phyloP scores from a whole-genome alignment of 768 basidiomycete genomes.

The Suillus subluteus region DNA sequence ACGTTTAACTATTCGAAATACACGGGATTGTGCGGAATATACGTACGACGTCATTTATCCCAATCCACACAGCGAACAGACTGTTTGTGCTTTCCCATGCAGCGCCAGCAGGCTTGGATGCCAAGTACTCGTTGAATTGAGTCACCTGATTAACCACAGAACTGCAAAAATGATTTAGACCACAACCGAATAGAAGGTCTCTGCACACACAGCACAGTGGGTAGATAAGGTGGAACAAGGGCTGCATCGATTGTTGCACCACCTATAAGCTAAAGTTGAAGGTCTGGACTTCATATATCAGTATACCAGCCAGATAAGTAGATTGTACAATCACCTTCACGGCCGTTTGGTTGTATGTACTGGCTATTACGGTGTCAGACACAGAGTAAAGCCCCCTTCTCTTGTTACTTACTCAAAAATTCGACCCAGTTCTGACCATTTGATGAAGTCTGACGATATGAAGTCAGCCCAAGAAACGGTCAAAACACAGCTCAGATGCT shows the following conservation, averaged over 20 bases:
- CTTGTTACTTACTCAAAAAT: slow-evolving; percentile 44
- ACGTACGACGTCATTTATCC: slow-evolving; percentile 65
- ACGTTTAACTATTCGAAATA: not conserved
- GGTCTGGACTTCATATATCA: slow-evolving; percentile 37
- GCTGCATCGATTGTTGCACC: slow-evolving; percentile 66
- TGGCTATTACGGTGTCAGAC: slow-evolving; percentile 35
- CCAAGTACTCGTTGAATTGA: slow-evolving; percentile 52
- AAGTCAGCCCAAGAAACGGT: slow-evolving; percentile 10
- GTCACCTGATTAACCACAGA: slow-evolving; percentile 58
- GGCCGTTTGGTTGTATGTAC: slow-evolving; percentile 57
- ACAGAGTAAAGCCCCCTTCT: not conserved
- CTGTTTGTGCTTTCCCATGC: slow-evolving; percentile 61
- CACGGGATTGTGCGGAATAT: not conserved
- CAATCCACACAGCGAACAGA: slow-evolving; percentile 72
- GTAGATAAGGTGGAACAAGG: slow-evolving; percentile 55
- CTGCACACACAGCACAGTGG: slow-evolving; percentile 55
- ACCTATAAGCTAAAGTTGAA: slow-evolving; percentile 71
- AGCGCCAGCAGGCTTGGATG: slow-evolving; percentile 49
- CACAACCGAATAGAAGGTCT: not conserved
- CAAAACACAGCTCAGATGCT: slow-evolving; percentile 20
- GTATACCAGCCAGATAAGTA: not conserved
- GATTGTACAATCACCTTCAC: slow-evolving; percentile 42
- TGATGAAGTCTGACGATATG: slow-evolving; percentile 49
- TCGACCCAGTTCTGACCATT: slow-evolving; percentile 69
- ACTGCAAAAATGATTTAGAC: slow-evolving; percentile 16